These are phyloP conservation scores for Diospyros kaki DNA, from an alignment of 148 eudicot species.

Conservation along the genomic window DNA sequence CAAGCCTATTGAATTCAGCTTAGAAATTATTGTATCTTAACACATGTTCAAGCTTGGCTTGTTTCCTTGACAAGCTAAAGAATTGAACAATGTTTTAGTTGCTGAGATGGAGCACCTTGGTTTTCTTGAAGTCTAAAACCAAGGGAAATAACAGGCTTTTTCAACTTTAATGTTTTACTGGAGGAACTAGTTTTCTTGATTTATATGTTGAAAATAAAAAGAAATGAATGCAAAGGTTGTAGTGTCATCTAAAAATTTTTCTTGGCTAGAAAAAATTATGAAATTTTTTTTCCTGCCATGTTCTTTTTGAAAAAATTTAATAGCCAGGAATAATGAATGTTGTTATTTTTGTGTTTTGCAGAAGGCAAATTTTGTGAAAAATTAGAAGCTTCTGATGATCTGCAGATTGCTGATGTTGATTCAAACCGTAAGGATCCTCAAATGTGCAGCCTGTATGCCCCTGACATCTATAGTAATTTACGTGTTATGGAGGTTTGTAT, in stretches of 20 bases:
- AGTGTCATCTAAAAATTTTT: neutral
- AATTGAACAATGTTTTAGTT: no score
- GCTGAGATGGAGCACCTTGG: no score
- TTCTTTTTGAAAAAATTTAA: neutral
- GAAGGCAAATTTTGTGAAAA: constrained; percentile 30
- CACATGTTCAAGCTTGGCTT: no score
- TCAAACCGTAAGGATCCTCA: constrained; percentile 66
- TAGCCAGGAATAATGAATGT: constrained; percentile 1
- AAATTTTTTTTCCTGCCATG: neutral
- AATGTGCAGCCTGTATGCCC: constrained; percentile 76
- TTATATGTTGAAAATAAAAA: neutral
- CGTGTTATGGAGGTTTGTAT: constrained; percentile 62
- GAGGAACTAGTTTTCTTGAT: neutral
- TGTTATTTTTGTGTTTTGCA: constrained; percentile 26
- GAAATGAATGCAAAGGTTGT: neutral
- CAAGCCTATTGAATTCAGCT: no score
- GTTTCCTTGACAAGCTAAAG: no score
- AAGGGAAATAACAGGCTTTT: neutral
- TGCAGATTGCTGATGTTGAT: constrained; percentile 57
- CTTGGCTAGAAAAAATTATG: neutral
- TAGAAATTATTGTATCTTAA: no score
- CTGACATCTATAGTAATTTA: constrained; percentile 51
- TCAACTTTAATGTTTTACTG: neutral
- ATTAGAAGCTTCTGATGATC: constrained; percentile 30
- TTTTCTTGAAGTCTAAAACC: no score